phyloP scores from a whole-genome alignment of 2,329 filamentous ascomycete species.

The Coniochaeta prunicola region DNA sequence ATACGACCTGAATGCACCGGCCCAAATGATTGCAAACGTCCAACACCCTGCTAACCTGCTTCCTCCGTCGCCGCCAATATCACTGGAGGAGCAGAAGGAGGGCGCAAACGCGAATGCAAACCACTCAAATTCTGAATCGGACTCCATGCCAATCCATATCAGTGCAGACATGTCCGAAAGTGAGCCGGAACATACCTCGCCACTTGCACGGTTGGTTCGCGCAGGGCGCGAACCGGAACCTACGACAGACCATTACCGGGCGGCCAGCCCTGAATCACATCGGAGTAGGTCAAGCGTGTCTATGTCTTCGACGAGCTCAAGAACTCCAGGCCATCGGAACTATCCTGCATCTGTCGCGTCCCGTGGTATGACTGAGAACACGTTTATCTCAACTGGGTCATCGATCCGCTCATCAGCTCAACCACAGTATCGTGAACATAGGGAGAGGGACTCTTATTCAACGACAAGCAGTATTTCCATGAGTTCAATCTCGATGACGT shows the following conservation, averaged over 20 bases:
- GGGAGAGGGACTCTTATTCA: conserved; percentile 48
- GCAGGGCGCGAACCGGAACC: conserved; percentile 57
- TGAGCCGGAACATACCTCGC: conserved; percentile 71
- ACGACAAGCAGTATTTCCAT: conserved; percentile 28
- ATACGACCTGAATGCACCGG: conserved; percentile 81
- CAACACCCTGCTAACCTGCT: conserved; percentile 76
- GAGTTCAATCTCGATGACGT: conserved; percentile 38
- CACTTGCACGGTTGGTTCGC: conserved; percentile 66
- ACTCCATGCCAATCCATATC: conserved; percentile 46
- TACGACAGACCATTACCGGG: conserved; percentile 52
- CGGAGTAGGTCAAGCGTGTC: conserved; percentile 51
- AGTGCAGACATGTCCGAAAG: conserved; percentile 60
- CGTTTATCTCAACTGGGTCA: conserved; percentile 61
- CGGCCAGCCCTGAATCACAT: conserved; percentile 56
- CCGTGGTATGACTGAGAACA: conserved; percentile 52
- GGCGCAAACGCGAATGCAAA: conserved; percentile 37
- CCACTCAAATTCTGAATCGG: conserved; percentile 33
- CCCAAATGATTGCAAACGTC: conserved; percentile 75
- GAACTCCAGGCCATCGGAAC: conserved; percentile 33
- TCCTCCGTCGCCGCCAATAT: conserved; percentile 76
- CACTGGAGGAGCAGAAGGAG: conserved; percentile 62
- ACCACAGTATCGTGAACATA: conserved; percentile 11
- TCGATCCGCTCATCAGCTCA: conserved; percentile 37
- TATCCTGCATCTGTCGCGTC: conserved; percentile 46
- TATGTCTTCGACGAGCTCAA: conserved; percentile 48